Evolutionary conservation across 176 grass and related monocot species (phyloP), one percentile per base, ranked within the genome.

Genomic region (Ensete ventricosum): DNA sequence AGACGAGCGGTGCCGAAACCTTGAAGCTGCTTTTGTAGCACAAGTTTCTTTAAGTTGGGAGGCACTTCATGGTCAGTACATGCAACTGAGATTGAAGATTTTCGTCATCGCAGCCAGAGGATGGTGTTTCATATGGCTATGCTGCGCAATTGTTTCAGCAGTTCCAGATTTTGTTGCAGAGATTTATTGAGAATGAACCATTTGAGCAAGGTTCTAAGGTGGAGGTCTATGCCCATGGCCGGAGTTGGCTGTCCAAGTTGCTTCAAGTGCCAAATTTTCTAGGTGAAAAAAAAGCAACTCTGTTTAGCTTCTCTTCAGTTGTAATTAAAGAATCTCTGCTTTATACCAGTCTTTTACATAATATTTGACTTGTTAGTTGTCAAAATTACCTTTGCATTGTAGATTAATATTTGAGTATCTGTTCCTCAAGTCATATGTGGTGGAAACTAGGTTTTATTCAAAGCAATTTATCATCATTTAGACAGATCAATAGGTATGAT

Each of bases 21-120:
- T 99, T 73, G 95, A 99, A 79, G 87, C 81, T 53, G 86, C 91
- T 11, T 99, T 94, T 77, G 84, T 91, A 68, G 95, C 86, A 49
- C 91, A 99, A 2, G 81, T 99, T 78, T 88, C 86, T 17, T 87
- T 99, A 80, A 94, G 91, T 62, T 99, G 95, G 95, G 95, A 99
- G 73, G 95, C 82, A 66, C 82, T 99, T 54, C 84, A 99, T 85
- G 91, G 90, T 64, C 89, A 86, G 21, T 99, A 91, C 77, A 83
- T 85, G 21, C 91, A 94, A 64, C 70, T 94, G 20, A 91, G 82
- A 50, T 81, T 89, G 69, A 99, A 87, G 48, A 84, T 91, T 0
- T 0, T 23, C 22, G 22, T 87, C 81, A 14, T 78, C 91, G 63
- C 86, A 99, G 64, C 80, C 88, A 14, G 88, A 94, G 13, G 80